Evolutionary conservation across 768 basidiomycete species (phyloP).

Genomic region (Phaeolepiota aurea): DNA sequence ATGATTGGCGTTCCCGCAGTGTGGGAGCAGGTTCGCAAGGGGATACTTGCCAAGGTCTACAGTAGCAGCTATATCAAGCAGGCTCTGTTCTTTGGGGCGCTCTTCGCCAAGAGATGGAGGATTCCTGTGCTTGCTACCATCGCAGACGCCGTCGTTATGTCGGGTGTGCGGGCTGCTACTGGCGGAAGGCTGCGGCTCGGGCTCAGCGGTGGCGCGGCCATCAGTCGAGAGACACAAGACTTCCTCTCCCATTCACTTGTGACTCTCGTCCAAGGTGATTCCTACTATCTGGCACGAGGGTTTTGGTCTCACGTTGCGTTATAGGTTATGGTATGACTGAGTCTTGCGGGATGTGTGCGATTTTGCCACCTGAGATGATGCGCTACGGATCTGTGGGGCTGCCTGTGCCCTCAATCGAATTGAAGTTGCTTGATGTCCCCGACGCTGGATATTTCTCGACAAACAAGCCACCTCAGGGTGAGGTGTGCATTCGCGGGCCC

Average conservation of each 20-base stretch:
- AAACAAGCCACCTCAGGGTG: slow-evolving; percentile 64
- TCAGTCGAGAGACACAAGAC: slow-evolving; percentile 74
- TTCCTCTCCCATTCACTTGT: slow-evolving; percentile 69
- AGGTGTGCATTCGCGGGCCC: slow-evolving; percentile 75
- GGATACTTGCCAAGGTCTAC: slow-evolving; percentile 67
- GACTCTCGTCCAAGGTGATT: slow-evolving; percentile 66
- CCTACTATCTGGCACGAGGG: not conserved
- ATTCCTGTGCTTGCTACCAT: slow-evolving; percentile 50
- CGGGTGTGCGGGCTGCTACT: slow-evolving; percentile 57
- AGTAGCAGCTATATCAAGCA: slow-evolving; percentile 46
- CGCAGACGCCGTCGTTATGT: slow-evolving; percentile 61
- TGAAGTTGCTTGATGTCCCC: slow-evolving; percentile 70
- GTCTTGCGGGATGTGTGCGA: slow-evolving; percentile 70
- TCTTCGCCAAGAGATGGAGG: slow-evolving; percentile 52
- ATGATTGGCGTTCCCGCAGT: slow-evolving; percentile 87
- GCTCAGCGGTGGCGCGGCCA: slow-evolving; percentile 69
- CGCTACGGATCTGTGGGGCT: slow-evolving; percentile 63
- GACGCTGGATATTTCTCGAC: slow-evolving; percentile 74
- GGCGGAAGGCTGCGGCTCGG: slow-evolving; percentile 71
- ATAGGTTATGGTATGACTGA: slow-evolving; percentile 86
- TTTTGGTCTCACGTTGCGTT: not conserved
- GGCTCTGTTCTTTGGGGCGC: slow-evolving; percentile 59
- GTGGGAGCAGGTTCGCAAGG: slow-evolving; percentile 88
- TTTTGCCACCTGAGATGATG: slow-evolving; percentile 70
- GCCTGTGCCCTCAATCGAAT: slow-evolving; percentile 73